Evolutionary conservation across 441 rosid genomes (phyloP).

Genomic region (Raphanus hybrid): DNA sequence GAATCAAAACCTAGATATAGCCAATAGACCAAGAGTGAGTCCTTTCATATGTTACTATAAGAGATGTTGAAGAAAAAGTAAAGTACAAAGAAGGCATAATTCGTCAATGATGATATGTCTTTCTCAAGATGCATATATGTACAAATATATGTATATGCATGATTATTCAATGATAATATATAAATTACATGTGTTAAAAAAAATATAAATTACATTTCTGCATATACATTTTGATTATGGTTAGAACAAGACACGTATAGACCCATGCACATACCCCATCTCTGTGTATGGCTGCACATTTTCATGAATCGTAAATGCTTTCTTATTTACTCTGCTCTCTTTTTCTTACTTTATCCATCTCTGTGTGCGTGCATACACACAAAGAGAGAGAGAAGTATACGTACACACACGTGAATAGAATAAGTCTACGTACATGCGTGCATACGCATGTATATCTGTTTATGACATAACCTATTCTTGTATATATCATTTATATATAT

Average conservation of each 20-base stretch:
- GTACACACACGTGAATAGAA: conserved; percentile 39
- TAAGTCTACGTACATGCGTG: conserved; percentile 4
- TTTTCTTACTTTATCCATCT: conserved; percentile 47
- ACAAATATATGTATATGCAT: conserved; percentile 35
- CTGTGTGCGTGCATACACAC: conserved; percentile 39
- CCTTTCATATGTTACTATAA: conserved; percentile 22
- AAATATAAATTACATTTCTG: conserved; percentile 8
- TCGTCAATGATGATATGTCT: conserved; percentile 72
- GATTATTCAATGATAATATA: conserved; percentile 25
- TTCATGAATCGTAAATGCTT: conserved; percentile 47
- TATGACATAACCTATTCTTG: conserved; percentile 17
- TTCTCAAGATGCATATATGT: conserved; percentile 14
- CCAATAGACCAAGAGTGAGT: conserved; percentile 45
- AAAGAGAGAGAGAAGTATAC: not conserved
- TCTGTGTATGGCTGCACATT: conserved; percentile 44
- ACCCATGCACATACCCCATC: conserved; percentile 42
- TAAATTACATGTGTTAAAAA: not conserved
- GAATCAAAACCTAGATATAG: conserved; percentile 44
- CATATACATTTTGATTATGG: conserved; percentile 18
- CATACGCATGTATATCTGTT: not conserved
- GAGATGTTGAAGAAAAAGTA: conserved; percentile 37
- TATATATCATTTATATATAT: not conserved
- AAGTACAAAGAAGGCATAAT: conserved; percentile 80
- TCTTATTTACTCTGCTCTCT: conserved; percentile 38
- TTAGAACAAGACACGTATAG: conserved; percentile 28